Evolutionary conservation across 257 asterid species (phyloP).

Genomic region (Echites panduratus): DNA sequence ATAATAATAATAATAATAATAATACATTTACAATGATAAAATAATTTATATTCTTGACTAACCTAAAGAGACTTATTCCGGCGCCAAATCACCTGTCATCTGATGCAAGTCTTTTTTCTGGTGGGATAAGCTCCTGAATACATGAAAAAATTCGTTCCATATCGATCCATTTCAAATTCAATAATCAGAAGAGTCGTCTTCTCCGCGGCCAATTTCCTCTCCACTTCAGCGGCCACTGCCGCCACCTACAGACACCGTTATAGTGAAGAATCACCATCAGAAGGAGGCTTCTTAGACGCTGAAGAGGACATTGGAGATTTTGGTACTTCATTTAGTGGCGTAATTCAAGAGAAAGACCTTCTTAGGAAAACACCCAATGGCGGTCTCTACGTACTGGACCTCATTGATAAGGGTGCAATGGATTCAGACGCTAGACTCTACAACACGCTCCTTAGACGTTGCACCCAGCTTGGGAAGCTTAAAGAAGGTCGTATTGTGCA

Average conservation of each 20-base stretch:
- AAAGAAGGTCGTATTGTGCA: constrained; percentile 55
- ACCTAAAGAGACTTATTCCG: no score
- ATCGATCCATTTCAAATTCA: not conserved
- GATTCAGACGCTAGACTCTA: constrained; percentile 46
- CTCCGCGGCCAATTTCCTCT: not conserved
- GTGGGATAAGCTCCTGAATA: not conserved
- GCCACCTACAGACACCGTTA: not conserved
- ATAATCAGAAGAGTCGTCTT: not conserved
- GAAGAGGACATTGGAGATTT: not conserved
- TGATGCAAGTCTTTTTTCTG: not conserved
- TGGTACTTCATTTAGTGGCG: constrained; percentile 7
- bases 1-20: no score
- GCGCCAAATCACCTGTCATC: not conserved
- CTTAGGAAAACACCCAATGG: constrained; percentile 40
- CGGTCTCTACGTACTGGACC: constrained; percentile 49
- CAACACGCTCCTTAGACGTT: constrained; percentile 14
- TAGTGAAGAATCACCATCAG: not conserved
- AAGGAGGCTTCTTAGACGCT: constrained; percentile 3
- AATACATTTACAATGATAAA: no score
- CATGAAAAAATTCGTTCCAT: constrained; percentile 7
- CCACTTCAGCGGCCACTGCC: not conserved
- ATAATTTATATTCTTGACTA: no score
- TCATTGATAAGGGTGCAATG: constrained; percentile 47
- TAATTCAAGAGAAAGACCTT: constrained; percentile 40
- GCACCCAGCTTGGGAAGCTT: constrained; percentile 35